Percentiles rank a stretch among this genome's conserved stretches.
These are phyloP conservation scores for Aureobasidium sp. DNA, from an alignment of 2,329 filamentous ascomycete genomes.

Conservation along the genomic window DNA sequence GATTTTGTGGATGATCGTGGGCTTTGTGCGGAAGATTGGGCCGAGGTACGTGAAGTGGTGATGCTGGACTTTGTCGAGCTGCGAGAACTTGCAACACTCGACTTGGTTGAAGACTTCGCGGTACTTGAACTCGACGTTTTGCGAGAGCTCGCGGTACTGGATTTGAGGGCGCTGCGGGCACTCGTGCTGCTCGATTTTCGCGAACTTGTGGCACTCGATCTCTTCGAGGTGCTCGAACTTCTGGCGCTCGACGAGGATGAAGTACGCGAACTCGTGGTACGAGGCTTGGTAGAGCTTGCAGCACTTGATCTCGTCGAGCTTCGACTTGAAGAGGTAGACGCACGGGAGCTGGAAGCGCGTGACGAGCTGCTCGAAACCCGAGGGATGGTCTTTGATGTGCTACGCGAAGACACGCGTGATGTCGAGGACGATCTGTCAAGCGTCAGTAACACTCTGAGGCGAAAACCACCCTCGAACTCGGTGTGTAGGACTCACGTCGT, in stretches of 20 bases:
- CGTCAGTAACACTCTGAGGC: too few relatives aligned
- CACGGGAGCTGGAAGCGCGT: not conserved
- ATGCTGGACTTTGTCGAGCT: not conserved
- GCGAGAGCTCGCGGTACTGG: not conserved
- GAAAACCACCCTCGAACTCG: too few relatives aligned
- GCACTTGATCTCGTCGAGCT: not conserved
- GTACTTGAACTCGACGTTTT: not conserved
- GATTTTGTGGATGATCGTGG: not conserved
- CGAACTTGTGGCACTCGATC: not conserved
- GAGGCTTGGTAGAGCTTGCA: not conserved
- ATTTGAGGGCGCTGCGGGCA: not conserved
- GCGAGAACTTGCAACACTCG: not conserved
- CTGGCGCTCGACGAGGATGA: not conserved
- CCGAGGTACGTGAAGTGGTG: not conserved
- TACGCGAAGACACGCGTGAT: not conserved
- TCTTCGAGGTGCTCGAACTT: not conserved
- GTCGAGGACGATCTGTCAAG: not conserved
- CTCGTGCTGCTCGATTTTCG: not conserved
- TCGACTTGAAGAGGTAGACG: not conserved
- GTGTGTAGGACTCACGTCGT: not conserved
- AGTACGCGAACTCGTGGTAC: not conserved
- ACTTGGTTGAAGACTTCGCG: not conserved
- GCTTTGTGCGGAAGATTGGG: not conserved
- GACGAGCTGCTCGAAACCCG: not conserved
- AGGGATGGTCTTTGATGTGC: not conserved